These are phyloP conservation scores for Lotmaria passim DNA, from an alignment of 208 protist genomes.

Conservation along the genomic window DNA sequence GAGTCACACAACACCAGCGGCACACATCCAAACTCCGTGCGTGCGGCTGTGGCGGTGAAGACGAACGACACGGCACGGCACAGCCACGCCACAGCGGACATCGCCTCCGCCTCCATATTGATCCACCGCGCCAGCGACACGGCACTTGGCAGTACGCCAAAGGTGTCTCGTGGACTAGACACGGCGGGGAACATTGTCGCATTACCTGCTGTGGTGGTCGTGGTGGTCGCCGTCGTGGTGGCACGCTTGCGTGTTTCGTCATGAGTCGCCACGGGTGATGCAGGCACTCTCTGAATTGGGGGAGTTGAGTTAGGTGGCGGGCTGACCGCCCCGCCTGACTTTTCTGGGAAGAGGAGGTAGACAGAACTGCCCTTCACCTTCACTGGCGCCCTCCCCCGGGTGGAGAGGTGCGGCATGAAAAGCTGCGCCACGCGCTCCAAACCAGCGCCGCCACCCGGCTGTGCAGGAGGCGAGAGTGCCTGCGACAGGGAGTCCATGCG, in stretches of 20 bases:
- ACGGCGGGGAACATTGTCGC: not conserved
- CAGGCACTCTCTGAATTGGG: no score
- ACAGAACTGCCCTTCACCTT: slow-evolving; percentile 13
- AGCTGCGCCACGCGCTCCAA: slow-evolving; percentile 42
- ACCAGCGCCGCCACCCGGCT: slow-evolving; percentile 17
- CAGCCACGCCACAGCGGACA: slow-evolving; percentile 12
- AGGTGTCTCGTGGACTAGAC: not conserved
- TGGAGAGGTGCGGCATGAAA: slow-evolving; percentile 43
- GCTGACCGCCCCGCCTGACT: not conserved
- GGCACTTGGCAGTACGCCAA: not conserved
- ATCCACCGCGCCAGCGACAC: slow-evolving; percentile 10
- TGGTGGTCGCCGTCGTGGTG: not conserved
- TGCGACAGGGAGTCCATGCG: slow-evolving; percentile 31
- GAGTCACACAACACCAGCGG: slow-evolving; percentile 26
- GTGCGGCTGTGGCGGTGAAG: slow-evolving; percentile 15
- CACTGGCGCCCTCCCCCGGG: slow-evolving; percentile 12
- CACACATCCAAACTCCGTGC: slow-evolving; percentile 14
- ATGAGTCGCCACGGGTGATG: not conserved
- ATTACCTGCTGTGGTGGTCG: not conserved
- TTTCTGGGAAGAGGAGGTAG: slow-evolving; percentile 9
- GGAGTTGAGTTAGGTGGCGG: not conserved
- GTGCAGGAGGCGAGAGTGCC: slow-evolving; percentile 25
- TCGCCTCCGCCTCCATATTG: not conserved
- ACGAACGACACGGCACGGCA: slow-evolving; percentile 12
- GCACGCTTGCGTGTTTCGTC: no score